These are phyloP conservation scores for Boletus subparvulus DNA, from an alignment of 768 basidiomycete genomes.

Conservation along the genomic window DNA sequence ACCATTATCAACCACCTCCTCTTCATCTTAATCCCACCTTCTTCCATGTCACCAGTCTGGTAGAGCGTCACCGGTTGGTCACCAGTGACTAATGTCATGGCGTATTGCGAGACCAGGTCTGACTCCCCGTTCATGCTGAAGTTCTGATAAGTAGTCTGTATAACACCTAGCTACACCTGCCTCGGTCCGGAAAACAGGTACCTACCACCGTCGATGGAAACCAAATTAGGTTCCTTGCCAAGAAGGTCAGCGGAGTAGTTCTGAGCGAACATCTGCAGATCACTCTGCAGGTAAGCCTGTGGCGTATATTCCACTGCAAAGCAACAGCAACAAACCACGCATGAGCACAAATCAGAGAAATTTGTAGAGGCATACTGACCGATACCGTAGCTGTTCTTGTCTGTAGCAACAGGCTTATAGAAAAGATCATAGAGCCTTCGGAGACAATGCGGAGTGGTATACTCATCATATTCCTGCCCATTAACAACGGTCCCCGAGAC, in stretches of 20 bases:
- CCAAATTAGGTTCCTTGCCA: conserved; percentile 28
- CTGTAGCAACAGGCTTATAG: conserved; percentile 25
- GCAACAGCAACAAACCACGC: not conserved
- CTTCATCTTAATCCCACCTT: conserved; percentile 24
- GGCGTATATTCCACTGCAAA: conserved; percentile 36
- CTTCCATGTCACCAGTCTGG: conserved; percentile 31
- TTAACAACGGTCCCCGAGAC: conserved; percentile 9
- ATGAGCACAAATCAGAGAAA: not conserved
- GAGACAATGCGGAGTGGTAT: conserved; percentile 34
- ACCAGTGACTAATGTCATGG: conserved; percentile 32
- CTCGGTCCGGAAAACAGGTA: not conserved
- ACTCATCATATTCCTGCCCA: conserved; percentile 5
- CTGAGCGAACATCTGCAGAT: conserved; percentile 35
- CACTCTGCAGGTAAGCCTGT: conserved; percentile 29
- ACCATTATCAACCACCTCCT: too few species aligned
- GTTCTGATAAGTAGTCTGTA: conserved; percentile 20
- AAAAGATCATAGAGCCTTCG: conserved; percentile 26
- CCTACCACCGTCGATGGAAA: conserved; percentile 39
- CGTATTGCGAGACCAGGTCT: conserved; percentile 33
- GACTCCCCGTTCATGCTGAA: conserved; percentile 30
- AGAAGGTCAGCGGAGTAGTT: conserved; percentile 19
- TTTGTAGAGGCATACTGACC: conserved; percentile 13
- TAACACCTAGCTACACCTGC: conserved; percentile 19
- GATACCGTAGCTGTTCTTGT: conserved; percentile 36
- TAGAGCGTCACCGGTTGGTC: conserved; percentile 32